phyloP scores from a whole-genome alignment of 2,329 filamentous ascomycete genomes.

The Nigrograna mackinnonii region DNA sequence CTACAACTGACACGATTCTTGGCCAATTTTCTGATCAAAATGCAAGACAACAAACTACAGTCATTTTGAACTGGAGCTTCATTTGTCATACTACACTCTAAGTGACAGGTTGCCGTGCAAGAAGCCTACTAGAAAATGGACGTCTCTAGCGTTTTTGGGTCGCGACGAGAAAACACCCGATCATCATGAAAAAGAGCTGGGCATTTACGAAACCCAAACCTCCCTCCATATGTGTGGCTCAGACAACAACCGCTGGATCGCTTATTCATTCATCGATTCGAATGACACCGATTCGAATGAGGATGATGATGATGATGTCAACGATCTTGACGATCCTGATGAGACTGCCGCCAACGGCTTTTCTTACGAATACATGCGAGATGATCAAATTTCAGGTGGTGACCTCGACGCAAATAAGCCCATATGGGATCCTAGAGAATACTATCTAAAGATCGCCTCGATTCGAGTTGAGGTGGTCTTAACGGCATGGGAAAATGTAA shows the following conservation, averaged over 20 bases:
- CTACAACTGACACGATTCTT: too few relatives aligned
- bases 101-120: too few relatives aligned
- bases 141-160: too few relatives aligned
- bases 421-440: slow-evolving; percentile 12
- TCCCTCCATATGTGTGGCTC: slow-evolving; percentile 7
- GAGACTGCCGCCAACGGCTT: slow-evolving; percentile 2
- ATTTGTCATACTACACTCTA: too few relatives aligned
- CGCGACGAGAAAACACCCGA: too few relatives aligned
- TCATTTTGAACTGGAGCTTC: too few relatives aligned
- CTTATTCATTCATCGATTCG: slow-evolving; percentile 9
- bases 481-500: too few relatives aligned
- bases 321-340: slow-evolving; percentile 4
- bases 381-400: not conserved
- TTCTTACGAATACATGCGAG: slow-evolving; percentile 1
- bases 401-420: not conserved
- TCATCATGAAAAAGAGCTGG: too few relatives aligned
- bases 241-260: slow-evolving; percentile 7
- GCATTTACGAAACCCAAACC: too few relatives aligned
- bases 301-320: slow-evolving; percentile 1
- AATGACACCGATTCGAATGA: not conserved
- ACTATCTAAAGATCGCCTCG: slow-evolving; percentile 7
- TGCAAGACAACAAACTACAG: too few relatives aligned
- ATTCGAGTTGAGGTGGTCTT: not conserved
- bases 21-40: too few relatives aligned
- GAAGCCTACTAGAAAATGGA: too few relatives aligned